Evolutionary conservation across 768 basidiomycete genomes (phyloP).

Genomic region (Naganishia antarctica): DNA sequence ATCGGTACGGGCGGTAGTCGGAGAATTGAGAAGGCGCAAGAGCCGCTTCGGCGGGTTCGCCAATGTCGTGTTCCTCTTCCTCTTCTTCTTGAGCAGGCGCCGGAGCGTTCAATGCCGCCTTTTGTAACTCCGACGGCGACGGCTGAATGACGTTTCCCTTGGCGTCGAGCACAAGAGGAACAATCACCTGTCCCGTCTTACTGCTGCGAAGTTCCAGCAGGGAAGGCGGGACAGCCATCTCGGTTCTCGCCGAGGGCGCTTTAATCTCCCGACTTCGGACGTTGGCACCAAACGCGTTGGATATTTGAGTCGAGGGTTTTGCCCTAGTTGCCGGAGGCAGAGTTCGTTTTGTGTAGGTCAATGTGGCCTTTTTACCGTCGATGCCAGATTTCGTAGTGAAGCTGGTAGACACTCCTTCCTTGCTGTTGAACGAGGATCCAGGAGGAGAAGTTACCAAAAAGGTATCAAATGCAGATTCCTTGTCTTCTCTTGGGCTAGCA

Average conservation of each 20-base stretch:
- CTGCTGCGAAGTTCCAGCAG: conserved; percentile 18
- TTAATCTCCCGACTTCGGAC: conserved; percentile 5
- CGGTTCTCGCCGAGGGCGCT: conserved; percentile 5
- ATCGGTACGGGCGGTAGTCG: conserved; percentile 53
- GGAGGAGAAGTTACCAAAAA: conserved; percentile 27
- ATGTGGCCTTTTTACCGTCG: conserved; percentile 23
- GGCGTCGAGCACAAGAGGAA: conserved; percentile 15
- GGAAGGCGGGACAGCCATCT: conserved; percentile 22
- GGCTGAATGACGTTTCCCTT: conserved; percentile 9
- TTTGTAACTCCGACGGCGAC: conserved; percentile 6
- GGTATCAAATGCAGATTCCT: conserved; percentile 27
- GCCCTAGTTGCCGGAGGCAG: not conserved
- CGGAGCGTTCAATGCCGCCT: conserved; percentile 12
- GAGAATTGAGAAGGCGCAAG: conserved; percentile 44
- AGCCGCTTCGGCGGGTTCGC: conserved; percentile 11
- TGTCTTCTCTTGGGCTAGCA: conserved; percentile 11
- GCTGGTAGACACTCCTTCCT: conserved; percentile 18
- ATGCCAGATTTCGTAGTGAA: conserved; percentile 20
- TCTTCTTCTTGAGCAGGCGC: conserved; percentile 18
- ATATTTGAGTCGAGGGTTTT: conserved; percentile 11
- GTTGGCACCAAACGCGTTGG: conserved; percentile 25
- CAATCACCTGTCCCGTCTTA: conserved; percentile 7
- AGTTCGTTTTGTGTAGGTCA: conserved; percentile 20
- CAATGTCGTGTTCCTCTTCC: conserved; percentile 8
- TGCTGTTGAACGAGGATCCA: conserved; percentile 15